Conservation (phyloP, 2,329 filamentous ascomycete species). For the Paecilomyces formosus region DNA sequence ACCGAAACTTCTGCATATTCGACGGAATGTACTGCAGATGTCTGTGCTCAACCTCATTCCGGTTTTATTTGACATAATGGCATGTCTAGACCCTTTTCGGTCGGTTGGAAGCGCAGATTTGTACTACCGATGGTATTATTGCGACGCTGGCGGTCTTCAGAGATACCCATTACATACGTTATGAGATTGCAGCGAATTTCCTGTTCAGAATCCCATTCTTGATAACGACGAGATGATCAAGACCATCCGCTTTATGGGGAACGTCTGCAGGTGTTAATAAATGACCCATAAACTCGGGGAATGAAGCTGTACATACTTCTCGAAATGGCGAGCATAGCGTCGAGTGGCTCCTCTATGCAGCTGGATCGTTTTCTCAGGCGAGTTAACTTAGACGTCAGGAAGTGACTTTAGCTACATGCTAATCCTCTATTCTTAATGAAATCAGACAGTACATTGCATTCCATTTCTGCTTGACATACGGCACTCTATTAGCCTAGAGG, state of each 20-base stretch:
- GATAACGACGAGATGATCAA: no score
- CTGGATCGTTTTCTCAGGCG: background rate
- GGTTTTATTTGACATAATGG: background rate
- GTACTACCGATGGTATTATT: no score
- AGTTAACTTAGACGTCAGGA: background rate
- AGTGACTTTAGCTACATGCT: background rate
- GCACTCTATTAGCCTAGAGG: background rate
- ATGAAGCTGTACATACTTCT: background rate
- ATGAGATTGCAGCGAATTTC: no score
- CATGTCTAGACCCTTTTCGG: background rate
- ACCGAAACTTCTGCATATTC: background rate
- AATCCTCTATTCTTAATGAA: background rate
- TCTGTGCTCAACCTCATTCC: background rate
- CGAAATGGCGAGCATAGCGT: background rate
- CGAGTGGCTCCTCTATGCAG: background rate
- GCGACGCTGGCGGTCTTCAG: no score
- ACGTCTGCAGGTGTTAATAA: no score
- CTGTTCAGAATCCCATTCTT: no score
- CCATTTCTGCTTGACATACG: background rate
- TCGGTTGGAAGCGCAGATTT: background rate
- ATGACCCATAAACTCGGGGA: no score
- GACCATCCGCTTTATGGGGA: no score
- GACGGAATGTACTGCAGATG: background rate
- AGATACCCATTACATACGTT: no score
- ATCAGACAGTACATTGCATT: background rate